Conservation (phyloP, 345 rosid genomes). For the Populus pruinosa region DNA sequence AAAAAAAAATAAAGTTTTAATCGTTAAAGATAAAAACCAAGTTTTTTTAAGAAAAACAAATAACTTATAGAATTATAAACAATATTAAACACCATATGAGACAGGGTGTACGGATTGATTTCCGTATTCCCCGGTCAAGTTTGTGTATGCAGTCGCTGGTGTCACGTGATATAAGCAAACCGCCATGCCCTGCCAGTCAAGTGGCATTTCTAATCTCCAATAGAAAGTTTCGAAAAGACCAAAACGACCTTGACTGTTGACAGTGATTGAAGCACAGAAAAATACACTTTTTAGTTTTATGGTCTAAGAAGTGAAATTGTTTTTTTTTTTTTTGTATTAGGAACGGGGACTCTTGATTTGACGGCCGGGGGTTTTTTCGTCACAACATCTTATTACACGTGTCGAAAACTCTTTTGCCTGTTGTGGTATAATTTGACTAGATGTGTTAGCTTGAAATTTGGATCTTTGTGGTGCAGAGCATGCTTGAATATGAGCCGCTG, state of each 20-base stretch:
- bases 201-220: slow-evolving; percentile 4
- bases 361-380: slow-evolving; percentile 21
- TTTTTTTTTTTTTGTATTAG: background rate
- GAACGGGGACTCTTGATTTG: slow-evolving; percentile 25
- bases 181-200: slow-evolving; percentile 24
- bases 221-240: slow-evolving; percentile 17
- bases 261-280: background rate
- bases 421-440: slow-evolving; percentile 18
- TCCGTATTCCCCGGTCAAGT: background rate
- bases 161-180: slow-evolving; percentile 27
- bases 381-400: background rate
- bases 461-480: background rate
- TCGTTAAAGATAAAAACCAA: too few species aligned
- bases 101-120: slow-evolving; percentile 11
- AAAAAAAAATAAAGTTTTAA: too few species aligned
- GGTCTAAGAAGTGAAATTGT: background rate
- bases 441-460: background rate
- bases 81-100: background rate
- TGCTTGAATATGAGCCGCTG: slow-evolving; percentile 1
- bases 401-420: background rate
- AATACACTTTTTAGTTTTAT: background rate
- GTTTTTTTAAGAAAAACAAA: too few species aligned
- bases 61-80: too few species aligned
- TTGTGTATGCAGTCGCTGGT: slow-evolving; percentile 20
- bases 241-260: slow-evolving; percentile 12